These are phyloP conservation scores for Stachybotrys elegans DNA, from an alignment of 2,329 filamentous ascomycete genomes.

Conservation along the genomic window DNA sequence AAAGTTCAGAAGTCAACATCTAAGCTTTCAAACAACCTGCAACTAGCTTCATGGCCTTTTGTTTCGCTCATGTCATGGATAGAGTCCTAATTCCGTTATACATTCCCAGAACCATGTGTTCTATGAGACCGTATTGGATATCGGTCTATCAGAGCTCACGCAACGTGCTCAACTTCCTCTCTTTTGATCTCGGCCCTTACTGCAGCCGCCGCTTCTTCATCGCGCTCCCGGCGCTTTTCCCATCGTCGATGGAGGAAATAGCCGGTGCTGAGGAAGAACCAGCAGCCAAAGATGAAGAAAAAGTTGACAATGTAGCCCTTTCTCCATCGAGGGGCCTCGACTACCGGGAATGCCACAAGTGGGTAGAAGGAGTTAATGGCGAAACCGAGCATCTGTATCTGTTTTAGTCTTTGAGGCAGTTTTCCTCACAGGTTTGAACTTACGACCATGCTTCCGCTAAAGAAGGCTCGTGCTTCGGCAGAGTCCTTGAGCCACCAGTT, in stretches of 20 bases:
- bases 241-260: background rate
- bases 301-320: constrained; percentile 3
- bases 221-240: background rate
- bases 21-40: too few relatives aligned
- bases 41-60: too few relatives aligned
- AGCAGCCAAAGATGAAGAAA: background rate
- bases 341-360: background rate
- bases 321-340: background rate
- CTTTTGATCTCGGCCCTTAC: background rate
- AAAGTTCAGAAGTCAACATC: too few relatives aligned
- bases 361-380: background rate
- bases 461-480: constrained; percentile 13
- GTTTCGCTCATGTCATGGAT: too few relatives aligned
- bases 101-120: background rate
- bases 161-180: background rate
- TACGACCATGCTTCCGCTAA: background rate
- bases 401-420: background rate
- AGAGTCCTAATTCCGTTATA: too few relatives aligned
- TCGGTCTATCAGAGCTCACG: background rate
- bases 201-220: background rate
- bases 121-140: background rate
- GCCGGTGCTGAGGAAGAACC: background rate
- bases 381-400: background rate
- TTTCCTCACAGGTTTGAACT: background rate
- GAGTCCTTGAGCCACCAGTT: constrained; percentile 18